Percentiles rank a stretch among this genome's conserved stretches.
Conservation (phyloP, 2,329 filamentous ascomycete species). For the Aspergillus sp. region DNA sequence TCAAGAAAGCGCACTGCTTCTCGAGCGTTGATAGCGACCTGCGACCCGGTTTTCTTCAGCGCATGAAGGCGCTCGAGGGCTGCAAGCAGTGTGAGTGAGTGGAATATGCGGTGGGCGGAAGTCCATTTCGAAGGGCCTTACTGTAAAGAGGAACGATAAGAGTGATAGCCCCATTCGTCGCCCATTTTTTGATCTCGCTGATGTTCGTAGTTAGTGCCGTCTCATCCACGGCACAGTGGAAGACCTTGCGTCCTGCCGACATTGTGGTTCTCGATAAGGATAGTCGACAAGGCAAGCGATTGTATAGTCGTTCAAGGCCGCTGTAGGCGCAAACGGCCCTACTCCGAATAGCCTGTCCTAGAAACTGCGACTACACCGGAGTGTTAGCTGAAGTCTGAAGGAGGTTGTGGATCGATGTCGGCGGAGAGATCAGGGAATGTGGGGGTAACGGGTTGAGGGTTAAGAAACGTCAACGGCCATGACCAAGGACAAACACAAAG, state of each 20-base stretch:
- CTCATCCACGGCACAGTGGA: slow-evolving; percentile 55
- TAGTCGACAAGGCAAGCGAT: slow-evolving; percentile 22
- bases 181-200: slow-evolving; percentile 54
- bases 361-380: slow-evolving; percentile 30
- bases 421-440: slow-evolving; percentile 31
- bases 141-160: slow-evolving; percentile 54
- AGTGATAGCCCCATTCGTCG: slow-evolving; percentile 49
- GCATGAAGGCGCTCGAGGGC: slow-evolving; percentile 48
- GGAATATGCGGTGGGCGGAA: neutral
- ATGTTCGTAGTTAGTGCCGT: slow-evolving; percentile 53
- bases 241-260: slow-evolving; percentile 46
- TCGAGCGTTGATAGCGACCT: slow-evolving; percentile 51
- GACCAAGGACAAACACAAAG: neutral
- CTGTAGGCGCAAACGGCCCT: slow-evolving; percentile 23
- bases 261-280: slow-evolving; percentile 25
- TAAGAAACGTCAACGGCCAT: slow-evolving; percentile 9
- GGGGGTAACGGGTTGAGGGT: slow-evolving; percentile 23
- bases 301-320: slow-evolving; percentile 5
- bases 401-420: slow-evolving; percentile 26
- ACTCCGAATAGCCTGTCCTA: slow-evolving; percentile 30
- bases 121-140: slow-evolving; percentile 28
- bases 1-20: slow-evolving; percentile 54
- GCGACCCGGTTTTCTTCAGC: slow-evolving; percentile 46
- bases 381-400: slow-evolving; percentile 27
- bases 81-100: slow-evolving; percentile 21